A percentile compares a stretch with the other conserved stretches of the same genome.
phyloP scores from a whole-genome alignment of 1,284 basidiomycete species.

The Trametes pubescens region DNA sequence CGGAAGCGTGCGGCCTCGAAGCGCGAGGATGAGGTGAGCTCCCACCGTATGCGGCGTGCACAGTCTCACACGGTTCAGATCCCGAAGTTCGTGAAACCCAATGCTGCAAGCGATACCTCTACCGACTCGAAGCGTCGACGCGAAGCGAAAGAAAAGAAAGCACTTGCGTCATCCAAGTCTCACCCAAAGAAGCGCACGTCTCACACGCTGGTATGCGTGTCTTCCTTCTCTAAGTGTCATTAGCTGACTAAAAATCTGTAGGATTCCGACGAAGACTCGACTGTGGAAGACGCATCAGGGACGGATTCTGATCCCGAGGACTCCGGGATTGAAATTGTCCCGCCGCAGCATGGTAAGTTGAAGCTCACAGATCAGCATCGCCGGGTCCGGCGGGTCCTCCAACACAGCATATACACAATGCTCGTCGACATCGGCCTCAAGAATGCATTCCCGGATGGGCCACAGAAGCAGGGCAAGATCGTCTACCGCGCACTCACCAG shows the following conservation, averaged over 20 bases:
- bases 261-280: background rate
- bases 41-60: no score
- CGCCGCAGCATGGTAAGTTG: background rate
- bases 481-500: background rate
- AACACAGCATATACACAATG: background rate
- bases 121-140: background rate
- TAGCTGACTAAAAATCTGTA: background rate
- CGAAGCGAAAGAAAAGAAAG: background rate
- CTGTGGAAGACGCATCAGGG: background rate
- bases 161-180: background rate
- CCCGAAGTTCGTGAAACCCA: background rate
- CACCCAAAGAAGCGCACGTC: background rate
- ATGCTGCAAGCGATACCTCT: background rate
- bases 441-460: conserved; percentile 12
- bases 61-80: background rate
- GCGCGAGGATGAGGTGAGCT: background rate
- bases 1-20: background rate
- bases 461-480: conserved; percentile 1
- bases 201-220: background rate
- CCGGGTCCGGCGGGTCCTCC: background rate
- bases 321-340: background rate
- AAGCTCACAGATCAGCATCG: background rate
- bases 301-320: background rate
- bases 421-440: background rate
- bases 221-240: background rate